Base-by-base conservation (phyloP, 345 rosid genomes). In the Draba incana region DNA sequence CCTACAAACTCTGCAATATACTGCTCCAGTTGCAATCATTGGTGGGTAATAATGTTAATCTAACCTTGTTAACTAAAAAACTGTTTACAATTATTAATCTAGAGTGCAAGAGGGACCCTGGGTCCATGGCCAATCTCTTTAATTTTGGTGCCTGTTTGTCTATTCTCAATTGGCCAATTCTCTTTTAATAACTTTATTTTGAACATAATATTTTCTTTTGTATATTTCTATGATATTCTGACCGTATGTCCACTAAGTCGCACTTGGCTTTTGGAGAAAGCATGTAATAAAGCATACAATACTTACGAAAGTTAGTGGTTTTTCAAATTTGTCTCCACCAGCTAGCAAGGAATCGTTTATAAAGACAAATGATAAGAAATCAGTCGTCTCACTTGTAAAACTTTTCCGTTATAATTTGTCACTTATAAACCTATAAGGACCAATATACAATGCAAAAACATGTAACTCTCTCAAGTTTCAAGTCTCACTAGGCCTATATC, bases 51-150 rank as follows among this genome's bases (percentile, higher is more conserved):
- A 68, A 25, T 11, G 10, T 31, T 31, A 30, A 46, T 0, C 10
- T 6, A 58, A 44, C 25, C 3, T 10, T 7, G 4, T 41, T 14
- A 28, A 60, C 14, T 48, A 9, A 35, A 56, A 5, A 5, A 13
- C 15, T 35, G 38, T 41, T 52, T 27, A 53, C 42, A 42, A 66
- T 52, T 50, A 41, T 39, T 14, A 39, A 25, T 24, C n/a, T 51
- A 51, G 59, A 64, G 9, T 64, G 25, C 48, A 64, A 64, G 44
- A 58, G 67, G 74, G 61, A 50, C 60, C 66, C 73, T 42, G 2
- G 12, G 25, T 49, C 59, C 74, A 69, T 66, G 27, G 50, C 52
- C 33, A 28, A 49, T 49, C 11, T 4, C 43, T 69, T 43, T 45
- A 4, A 39, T 59, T 48, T 15, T 39, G 23, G 33, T 57, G 58